Evolutionary conservation across 1,139 yeast species (phyloP).

Genomic region (Pichia sp.): DNA sequence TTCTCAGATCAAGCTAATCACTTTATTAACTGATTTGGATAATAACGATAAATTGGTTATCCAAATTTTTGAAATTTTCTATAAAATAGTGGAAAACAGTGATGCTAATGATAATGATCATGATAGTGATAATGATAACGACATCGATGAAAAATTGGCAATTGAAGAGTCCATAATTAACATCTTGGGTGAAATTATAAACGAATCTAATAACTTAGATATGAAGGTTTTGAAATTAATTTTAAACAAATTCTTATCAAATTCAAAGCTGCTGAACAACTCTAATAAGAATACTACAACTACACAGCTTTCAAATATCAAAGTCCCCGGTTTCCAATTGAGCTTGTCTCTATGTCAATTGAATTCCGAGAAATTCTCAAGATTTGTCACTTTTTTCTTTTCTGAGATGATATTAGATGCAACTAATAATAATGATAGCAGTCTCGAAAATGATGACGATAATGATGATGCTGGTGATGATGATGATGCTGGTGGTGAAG

Average conservation of each 20-base stretch:
- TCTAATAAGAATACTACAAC: no score
- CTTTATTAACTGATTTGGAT: constrained; percentile 70
- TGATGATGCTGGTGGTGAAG: constrained; percentile 15
- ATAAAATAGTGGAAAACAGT: constrained; percentile 40
- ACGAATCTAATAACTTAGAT: constrained; percentile 70
- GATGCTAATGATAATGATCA: constrained; percentile 35
- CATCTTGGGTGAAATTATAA: constrained; percentile 66
- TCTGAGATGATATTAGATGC: constrained; percentile 64
- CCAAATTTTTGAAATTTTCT: constrained; percentile 55
- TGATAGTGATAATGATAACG: no score
- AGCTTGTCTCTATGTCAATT: constrained; percentile 63
- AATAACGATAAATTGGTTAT: constrained; percentile 51
- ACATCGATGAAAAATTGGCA: no score
- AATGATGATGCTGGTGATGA: constrained; percentile 9
- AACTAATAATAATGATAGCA: constrained; percentile 28
- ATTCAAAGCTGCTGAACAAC: constrained; percentile 21
- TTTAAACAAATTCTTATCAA: constrained; percentile 43
- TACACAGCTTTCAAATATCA: constrained; percentile 8
- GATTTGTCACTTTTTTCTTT: constrained; percentile 73
- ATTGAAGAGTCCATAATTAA: no score
- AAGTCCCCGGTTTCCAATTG: constrained; percentile 55
- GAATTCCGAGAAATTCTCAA: constrained; percentile 68
- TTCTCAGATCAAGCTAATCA: constrained; percentile 75
- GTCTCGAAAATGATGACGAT: constrained; percentile 26
- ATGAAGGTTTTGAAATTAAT: constrained; percentile 54